Conservation (phyloP, 371 early-diverging fungal species). For the Mucor sp. region DNA sequence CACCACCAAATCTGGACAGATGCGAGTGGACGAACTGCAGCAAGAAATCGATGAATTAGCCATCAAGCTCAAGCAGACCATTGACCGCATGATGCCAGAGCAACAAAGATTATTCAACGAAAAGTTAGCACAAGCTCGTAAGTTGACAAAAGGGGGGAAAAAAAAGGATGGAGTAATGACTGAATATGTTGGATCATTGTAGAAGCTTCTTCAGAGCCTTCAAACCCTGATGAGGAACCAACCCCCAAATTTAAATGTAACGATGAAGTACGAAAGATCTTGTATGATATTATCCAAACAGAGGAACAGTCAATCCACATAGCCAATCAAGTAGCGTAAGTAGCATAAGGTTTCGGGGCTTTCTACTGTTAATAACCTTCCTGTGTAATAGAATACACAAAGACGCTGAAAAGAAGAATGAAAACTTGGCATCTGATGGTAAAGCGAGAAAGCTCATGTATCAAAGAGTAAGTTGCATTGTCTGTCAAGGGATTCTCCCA, state of each 20-base stretch:
- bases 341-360: background rate
- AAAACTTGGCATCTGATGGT: conserved; percentile 28
- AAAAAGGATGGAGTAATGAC: background rate
- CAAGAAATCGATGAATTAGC: conserved; percentile 39
- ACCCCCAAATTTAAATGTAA: conserved; percentile 34
- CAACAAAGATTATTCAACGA: conserved; percentile 32
- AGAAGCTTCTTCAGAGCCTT: background rate
- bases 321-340: conserved; percentile 43
- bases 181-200: background rate
- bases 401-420: conserved; percentile 9
- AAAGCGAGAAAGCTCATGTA: conserved; percentile 57
- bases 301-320: conserved; percentile 32
- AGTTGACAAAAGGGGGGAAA: background rate
- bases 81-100: conserved; percentile 44
- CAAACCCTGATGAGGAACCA: conserved; percentile 7
- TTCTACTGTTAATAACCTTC: background rate
- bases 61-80: conserved; percentile 25
- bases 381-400: conserved; percentile 7
- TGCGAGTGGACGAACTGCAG: conserved; percentile 39
- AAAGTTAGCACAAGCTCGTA: conserved; percentile 27
- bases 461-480: conserved; percentile 41
- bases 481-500: background rate
- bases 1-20: conserved; percentile 42
- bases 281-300: conserved; percentile 42
- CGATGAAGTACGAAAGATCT: conserved; percentile 32